phyloP scores from a whole-genome alignment of 2,329 filamentous ascomycete genomes.

The Trichoderma sp. region DNA sequence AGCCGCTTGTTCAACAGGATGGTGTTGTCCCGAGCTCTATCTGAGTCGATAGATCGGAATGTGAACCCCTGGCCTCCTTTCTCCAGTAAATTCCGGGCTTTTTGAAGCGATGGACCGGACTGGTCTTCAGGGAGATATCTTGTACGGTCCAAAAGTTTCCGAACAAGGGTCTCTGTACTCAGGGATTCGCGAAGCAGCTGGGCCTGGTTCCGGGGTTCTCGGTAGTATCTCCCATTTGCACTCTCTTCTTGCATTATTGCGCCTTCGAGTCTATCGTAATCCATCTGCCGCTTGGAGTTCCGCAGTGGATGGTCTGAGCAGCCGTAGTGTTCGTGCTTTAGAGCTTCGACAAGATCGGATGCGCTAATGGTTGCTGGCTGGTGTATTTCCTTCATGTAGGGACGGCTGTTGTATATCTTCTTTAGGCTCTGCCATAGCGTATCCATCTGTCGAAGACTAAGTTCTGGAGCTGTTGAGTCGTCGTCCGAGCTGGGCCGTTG shows the following conservation, averaged over 20 bases:
- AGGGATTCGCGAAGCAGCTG: constrained; percentile 32
- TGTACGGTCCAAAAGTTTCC: constrained; percentile 32
- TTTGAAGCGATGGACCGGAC: constrained; percentile 30
- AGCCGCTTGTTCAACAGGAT: constrained; percentile 32
- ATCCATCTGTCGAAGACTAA: constrained; percentile 33
- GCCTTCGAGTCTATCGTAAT: constrained; percentile 34
- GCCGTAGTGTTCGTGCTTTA: constrained; percentile 33
- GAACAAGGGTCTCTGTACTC: constrained; percentile 31
- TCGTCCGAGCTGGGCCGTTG: constrained; percentile 28
- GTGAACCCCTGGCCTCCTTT: constrained; percentile 26
- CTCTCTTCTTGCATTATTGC: constrained; percentile 32
- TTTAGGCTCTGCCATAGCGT: constrained; percentile 34
- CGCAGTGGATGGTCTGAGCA: constrained; percentile 26
- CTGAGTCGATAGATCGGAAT: constrained; percentile 31
- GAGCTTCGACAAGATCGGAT: constrained; percentile 29
- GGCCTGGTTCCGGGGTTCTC: constrained; percentile 26
- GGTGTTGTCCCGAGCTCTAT: constrained; percentile 29
- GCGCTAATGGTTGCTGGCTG: constrained; percentile 30
- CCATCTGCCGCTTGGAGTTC: constrained; percentile 23
- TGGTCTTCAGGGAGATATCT: constrained; percentile 25
- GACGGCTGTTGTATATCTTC: constrained; percentile 32
- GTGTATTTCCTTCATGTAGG: constrained; percentile 38
- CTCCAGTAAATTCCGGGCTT: constrained; percentile 29
- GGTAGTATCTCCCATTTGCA: constrained; percentile 23
- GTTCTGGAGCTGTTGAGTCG: constrained; percentile 19